These are phyloP conservation scores for Taphrina flavorubra DNA, from an alignment of 1,139 yeast species.

Conservation along the genomic window DNA sequence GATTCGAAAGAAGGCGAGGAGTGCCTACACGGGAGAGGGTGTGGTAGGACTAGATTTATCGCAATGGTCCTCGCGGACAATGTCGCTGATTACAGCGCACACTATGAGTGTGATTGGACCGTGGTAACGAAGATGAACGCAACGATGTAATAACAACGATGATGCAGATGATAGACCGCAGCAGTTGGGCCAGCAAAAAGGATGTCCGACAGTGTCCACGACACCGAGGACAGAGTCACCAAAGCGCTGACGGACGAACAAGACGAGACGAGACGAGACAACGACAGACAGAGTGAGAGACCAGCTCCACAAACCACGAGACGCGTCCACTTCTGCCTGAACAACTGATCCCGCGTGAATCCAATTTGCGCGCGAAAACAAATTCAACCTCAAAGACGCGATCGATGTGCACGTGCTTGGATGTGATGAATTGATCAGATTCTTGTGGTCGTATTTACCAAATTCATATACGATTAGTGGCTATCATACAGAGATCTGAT, in stretches of 20 bases:
- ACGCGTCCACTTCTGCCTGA: background rate
- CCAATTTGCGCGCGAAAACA: background rate
- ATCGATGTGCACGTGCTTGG: background rate
- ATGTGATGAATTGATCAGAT: no score
- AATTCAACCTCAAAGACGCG: background rate
- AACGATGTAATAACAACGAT: no score
- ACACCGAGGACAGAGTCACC: background rate
- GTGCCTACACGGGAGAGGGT: background rate
- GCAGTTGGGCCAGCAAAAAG: no score
- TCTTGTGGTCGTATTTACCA: no score
- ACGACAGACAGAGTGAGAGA: conserved; percentile 10
- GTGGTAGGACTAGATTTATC: background rate
- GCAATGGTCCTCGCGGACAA: no score
- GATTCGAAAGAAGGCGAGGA: background rate
- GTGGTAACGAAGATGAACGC: no score
- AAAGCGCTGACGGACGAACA: background rate
- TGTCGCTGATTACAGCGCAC: no score
- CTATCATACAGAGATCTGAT: no score
- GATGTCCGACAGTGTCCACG: background rate
- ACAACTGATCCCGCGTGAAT: background rate
- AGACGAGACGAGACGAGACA: background rate
- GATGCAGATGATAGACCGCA: no score
- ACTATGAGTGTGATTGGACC: no score
- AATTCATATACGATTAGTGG: no score
- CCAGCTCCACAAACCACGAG: conserved; percentile 2